phyloP scores from a whole-genome alignment of 768 basidiomycete species.

The Calocera viscosa region DNA sequence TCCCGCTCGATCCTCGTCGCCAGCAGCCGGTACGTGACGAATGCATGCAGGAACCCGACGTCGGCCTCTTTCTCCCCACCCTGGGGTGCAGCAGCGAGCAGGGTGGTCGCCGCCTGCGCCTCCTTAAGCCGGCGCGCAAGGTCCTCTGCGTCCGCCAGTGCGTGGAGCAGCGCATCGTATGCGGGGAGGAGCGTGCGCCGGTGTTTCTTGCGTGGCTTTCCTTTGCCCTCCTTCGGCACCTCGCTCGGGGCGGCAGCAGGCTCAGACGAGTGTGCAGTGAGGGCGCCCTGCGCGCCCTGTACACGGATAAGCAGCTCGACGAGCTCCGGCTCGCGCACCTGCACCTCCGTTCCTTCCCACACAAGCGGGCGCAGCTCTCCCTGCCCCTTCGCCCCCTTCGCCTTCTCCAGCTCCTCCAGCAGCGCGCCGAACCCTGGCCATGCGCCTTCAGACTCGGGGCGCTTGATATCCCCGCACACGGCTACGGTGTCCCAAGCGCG shows the following conservation, averaged over 20 bases:
- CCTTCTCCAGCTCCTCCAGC: constrained; percentile 37
- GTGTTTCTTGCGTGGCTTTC: constrained; percentile 26
- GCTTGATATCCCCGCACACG: constrained; percentile 53
- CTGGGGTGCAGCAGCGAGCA: constrained; percentile 8
- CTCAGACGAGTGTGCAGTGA: constrained; percentile 33
- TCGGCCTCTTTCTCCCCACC: constrained; percentile 28
- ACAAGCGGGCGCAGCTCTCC: constrained; percentile 40
- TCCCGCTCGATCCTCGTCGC: constrained; percentile 82
- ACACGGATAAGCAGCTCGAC: constrained; percentile 77
- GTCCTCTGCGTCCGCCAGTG: constrained; percentile 81
- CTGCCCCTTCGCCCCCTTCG: constrained; percentile 24
- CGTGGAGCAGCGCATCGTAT: constrained; percentile 72
- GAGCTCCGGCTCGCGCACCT: constrained; percentile 79
- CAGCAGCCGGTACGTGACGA: constrained; percentile 76
- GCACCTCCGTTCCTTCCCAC: constrained; percentile 77
- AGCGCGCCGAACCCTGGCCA: constrained; percentile 52
- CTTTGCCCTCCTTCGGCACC: constrained; percentile 22
- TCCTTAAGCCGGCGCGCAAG: constrained; percentile 69
- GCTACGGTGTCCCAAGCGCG: constrained; percentile 73
- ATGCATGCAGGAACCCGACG: constrained; percentile 74
- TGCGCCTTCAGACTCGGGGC: constrained; percentile 43
- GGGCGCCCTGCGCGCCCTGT: constrained; percentile 56
- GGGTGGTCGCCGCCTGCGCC: constrained; percentile 28
- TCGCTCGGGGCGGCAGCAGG: constrained; percentile 28
- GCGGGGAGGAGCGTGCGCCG: constrained; percentile 71